phyloP scores from a whole-genome alignment of 495 filamentous ascomycete species.

The Hamigera avellanea region DNA sequence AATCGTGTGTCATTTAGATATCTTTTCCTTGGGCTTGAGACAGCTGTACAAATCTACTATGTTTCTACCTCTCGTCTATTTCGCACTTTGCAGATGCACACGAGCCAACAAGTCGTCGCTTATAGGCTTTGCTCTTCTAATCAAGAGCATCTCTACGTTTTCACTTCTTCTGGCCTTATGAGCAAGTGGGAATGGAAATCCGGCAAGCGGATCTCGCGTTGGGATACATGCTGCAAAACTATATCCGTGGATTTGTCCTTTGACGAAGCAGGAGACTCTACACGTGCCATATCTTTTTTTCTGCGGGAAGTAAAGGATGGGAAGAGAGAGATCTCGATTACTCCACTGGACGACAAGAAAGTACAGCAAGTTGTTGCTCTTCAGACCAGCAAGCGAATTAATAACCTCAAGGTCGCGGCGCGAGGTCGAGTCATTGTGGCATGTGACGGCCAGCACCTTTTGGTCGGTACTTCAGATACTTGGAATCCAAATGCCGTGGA shows the following conservation, averaged over 20 bases:
- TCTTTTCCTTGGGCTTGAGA: constrained; percentile 52
- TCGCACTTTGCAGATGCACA: constrained; percentile 39
- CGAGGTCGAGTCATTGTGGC: constrained; percentile 25
- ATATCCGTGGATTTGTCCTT: constrained; percentile 13
- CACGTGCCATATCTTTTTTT: constrained; percentile 4
- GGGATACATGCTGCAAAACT: constrained; percentile 24
- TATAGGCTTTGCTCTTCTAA: constrained; percentile 48
- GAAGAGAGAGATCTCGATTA: constrained; percentile 19
- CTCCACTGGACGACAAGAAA: constrained; percentile 14
- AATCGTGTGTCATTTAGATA: constrained; percentile 34
- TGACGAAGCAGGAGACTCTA: constrained; percentile 4
- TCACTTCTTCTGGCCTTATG: constrained; percentile 51
- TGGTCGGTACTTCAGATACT: constrained; percentile 17
- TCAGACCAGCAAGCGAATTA: constrained; percentile 19
- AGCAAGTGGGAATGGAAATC: constrained; percentile 68
- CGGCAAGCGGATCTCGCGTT: constrained; percentile 35
- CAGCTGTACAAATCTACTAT: constrained; percentile 69
- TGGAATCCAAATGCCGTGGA: constrained; percentile 5
- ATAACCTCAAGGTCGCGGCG: constrained; percentile 17
- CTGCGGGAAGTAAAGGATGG: constrained; percentile 18
- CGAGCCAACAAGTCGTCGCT: constrained; percentile 30
- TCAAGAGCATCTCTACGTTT: constrained; percentile 54
- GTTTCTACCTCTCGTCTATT: constrained; percentile 67
- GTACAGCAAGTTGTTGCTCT: constrained; percentile 12
- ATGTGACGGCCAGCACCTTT: constrained; percentile 21